Evolutionary conservation across 2,329 filamentous ascomycete species (phyloP).

Genomic region (Diplocarpon mali): DNA sequence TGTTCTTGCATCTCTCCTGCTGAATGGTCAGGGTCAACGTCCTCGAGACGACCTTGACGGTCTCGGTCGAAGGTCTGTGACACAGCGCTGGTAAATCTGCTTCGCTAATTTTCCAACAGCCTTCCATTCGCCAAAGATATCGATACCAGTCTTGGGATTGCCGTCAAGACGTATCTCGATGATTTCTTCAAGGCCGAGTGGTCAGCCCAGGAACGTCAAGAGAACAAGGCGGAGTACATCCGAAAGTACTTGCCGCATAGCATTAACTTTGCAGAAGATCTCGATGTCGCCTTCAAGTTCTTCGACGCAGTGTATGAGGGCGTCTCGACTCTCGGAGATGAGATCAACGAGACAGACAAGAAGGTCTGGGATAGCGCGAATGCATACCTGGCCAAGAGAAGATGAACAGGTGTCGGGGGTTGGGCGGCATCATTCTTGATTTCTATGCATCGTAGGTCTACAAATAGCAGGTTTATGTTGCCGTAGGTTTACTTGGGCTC

Average conservation of each 20-base stretch:
- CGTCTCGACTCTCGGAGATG: slow-evolving; percentile 41
- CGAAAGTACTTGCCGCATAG: slow-evolving; percentile 43
- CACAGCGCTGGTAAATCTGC: background rate
- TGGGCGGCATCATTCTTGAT: slow-evolving; percentile 15
- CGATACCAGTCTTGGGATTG: slow-evolving; percentile 67
- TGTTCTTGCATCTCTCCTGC: slow-evolving; percentile 66
- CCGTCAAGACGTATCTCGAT: slow-evolving; percentile 69
- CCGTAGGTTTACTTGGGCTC: background rate
- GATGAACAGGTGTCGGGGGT: slow-evolving; percentile 17
- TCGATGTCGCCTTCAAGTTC: slow-evolving; percentile 45
- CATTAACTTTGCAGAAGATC: slow-evolving; percentile 46
- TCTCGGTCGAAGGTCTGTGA: slow-evolving; percentile 59
- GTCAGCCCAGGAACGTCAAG: slow-evolving; percentile 35
- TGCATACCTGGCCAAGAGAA: slow-evolving; percentile 34
- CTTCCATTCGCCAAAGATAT: slow-evolving; percentile 60
- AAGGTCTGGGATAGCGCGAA: slow-evolving; percentile 44
- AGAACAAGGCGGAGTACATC: slow-evolving; percentile 39
- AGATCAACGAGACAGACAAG: slow-evolving; percentile 37
- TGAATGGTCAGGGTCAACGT: slow-evolving; percentile 71
- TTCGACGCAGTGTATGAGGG: slow-evolving; percentile 47
- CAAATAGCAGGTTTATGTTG: background rate
- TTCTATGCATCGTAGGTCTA: slow-evolving; percentile 2
- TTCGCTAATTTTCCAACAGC: slow-evolving; percentile 27
- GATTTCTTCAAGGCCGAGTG: slow-evolving; percentile 52
- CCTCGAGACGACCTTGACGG: slow-evolving; percentile 45